Base-by-base conservation (phyloP, 371 early-diverging fungal genomes). In the Mycotypha africana region DNA sequence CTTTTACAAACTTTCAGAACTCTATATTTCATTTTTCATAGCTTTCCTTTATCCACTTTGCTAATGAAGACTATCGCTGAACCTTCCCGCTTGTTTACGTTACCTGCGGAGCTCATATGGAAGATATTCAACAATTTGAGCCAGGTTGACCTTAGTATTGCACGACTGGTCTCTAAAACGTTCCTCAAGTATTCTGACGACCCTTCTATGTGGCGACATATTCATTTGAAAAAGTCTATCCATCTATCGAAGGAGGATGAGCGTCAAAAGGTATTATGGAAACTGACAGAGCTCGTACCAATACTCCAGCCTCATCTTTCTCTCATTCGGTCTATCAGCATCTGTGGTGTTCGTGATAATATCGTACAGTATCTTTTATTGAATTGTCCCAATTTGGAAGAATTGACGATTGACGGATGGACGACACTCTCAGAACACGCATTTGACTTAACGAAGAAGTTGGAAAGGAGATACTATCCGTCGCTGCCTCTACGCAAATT, bases 311-410 rank as follows among this genome's bases (percentile, higher is more conserved):
- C 65, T 3, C 70, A 69, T 42, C 38, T 51, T 2, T 16, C 7
- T 4, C 32, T 49, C 30, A 60, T 62, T 12, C 46, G 46, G 21
- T 50, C 49, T 7, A 43, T 62, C 26, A 26, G 54, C 30, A 62
- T 70, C 10, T 59, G 60, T 55, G 63, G 66, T 15, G 66, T 65
- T 1, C 66, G 66, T 41, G 70, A 70, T 46, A 54, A 40, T 47
- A 53, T 70, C 39, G 50, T 65, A 11, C 56, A 50, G 8, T 70
- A 55, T 20, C 38, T 70, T n/a, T 33, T 65, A 4, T 12, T 38
- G 4, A 32, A 55, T 22, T 70, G 70, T 36, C 17, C 17, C 5
- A 12, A 51, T 1, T 43, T 65, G 9, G 17, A 52, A 38, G 55
- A 52, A 16, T 34, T 70, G 7, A 58, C 65, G 2, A 12, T 65